phyloP scores from a whole-genome alignment of 176 grass and related monocot genomes.

The Phyllostachys edulis region DNA sequence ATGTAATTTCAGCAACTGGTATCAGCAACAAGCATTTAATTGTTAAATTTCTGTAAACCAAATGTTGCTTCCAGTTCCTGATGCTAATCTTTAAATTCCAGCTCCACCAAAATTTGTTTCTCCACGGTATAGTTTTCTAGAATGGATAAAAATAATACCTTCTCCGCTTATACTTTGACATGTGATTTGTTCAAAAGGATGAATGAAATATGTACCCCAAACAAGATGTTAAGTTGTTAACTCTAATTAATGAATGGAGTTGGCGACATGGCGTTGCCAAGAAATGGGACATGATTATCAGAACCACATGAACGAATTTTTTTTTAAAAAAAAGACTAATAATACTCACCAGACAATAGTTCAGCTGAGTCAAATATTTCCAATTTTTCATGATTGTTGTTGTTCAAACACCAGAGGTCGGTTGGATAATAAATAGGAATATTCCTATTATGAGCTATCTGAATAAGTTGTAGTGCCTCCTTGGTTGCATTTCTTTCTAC shows the following conservation, averaged over 20 bases:
- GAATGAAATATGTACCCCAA: background rate
- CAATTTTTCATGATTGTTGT: constrained; percentile 29
- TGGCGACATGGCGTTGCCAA: background rate
- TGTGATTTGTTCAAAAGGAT: background rate
- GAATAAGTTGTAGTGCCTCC: constrained; percentile 63
- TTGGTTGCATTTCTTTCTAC: constrained; percentile 56
- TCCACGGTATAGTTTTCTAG: background rate
- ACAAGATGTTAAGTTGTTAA: background rate
- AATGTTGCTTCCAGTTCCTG: no score
- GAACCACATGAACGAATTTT: background rate
- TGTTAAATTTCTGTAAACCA: background rate
- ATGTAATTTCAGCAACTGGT: constrained; percentile 17
- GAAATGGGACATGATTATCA: background rate
- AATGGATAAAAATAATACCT: background rate
- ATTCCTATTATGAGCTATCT: constrained; percentile 51
- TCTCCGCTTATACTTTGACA: background rate
- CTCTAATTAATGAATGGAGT: constrained; percentile 17
- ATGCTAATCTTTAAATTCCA: no score
- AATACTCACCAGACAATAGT: constrained; percentile 55
- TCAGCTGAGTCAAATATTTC: constrained; percentile 48
- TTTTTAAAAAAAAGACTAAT: background rate
- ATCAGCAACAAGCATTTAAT: constrained; percentile 17
- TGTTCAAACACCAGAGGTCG: constrained; percentile 63
- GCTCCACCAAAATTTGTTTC: no score
- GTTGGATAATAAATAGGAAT: constrained; percentile 80